Evolutionary conservation across 768 basidiomycete genomes (phyloP).

Genomic region (Kwoniella sp.): DNA sequence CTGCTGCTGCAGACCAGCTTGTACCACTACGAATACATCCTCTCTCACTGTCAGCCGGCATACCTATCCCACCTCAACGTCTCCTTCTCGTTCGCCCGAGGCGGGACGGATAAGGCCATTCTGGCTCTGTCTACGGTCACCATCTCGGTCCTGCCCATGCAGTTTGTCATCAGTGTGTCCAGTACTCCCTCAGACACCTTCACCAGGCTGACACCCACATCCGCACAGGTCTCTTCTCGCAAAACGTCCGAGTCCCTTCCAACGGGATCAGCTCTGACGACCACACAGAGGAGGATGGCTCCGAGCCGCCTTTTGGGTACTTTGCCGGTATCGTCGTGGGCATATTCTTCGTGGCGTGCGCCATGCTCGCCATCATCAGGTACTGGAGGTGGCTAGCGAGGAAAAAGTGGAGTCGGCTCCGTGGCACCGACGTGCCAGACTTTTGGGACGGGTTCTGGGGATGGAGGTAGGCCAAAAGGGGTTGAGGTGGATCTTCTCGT

Average conservation of each 20-base stretch:
- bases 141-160: slow-evolving; percentile 64
- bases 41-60: slow-evolving; percentile 80
- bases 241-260: slow-evolving; percentile 64
- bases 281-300: slow-evolving; percentile 35
- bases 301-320: slow-evolving; percentile 53
- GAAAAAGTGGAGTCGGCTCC: slow-evolving; percentile 40
- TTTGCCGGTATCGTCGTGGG: slow-evolving; percentile 60
- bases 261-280: slow-evolving; percentile 51
- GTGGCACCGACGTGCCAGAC: slow-evolving; percentile 26
- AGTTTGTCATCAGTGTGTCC: slow-evolving; percentile 53
- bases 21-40: slow-evolving; percentile 77
- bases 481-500: no score
- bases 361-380: slow-evolving; percentile 56
- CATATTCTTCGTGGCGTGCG: slow-evolving; percentile 53
- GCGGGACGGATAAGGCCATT: slow-evolving; percentile 63
- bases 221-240: slow-evolving; percentile 60
- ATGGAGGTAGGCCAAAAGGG: no score
- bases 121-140: slow-evolving; percentile 64
- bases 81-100: slow-evolving; percentile 59
- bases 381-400: slow-evolving; percentile 64
- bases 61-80: slow-evolving; percentile 74
- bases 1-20: slow-evolving; percentile 78
- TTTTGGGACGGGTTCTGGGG: slow-evolving; percentile 42
- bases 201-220: neutral
- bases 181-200: neutral